phyloP scores from a whole-genome alignment of 106 monocot species.

The Phalaenopsis equestris region DNA sequence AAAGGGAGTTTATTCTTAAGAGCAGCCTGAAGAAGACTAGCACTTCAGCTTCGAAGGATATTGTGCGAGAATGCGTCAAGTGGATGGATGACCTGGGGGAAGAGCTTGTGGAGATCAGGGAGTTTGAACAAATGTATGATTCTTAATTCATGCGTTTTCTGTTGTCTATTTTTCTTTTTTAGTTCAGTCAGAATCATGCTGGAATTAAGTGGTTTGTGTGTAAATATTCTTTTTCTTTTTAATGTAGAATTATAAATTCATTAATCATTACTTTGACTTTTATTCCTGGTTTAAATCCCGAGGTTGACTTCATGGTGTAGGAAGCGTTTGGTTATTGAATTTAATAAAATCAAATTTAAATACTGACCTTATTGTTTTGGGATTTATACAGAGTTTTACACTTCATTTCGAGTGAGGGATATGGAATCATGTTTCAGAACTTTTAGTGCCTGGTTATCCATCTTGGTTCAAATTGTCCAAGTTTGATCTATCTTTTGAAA shows the following conservation, averaged over 20 bases:
- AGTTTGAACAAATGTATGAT: slow-evolving; percentile 43
- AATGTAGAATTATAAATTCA: background rate
- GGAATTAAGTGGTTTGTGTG: background rate
- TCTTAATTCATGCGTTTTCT: background rate
- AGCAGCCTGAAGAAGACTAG: slow-evolving; percentile 42
- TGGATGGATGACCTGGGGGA: slow-evolving; percentile 61
- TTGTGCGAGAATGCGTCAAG: slow-evolving; percentile 36
- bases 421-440: no score
- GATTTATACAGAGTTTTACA: background rate
- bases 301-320: background rate
- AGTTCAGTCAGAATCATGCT: background rate
- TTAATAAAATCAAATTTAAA: background rate
- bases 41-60: slow-evolving; percentile 3
- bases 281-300: background rate
- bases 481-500: no score
- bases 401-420: no score
- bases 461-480: no score
- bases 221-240: background rate
- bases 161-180: background rate
- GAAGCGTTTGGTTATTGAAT: background rate
- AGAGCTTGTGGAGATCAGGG: slow-evolving; percentile 51
- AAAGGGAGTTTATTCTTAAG: slow-evolving; percentile 24
- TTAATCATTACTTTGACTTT: background rate
- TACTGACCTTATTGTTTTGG: background rate
- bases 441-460: no score